Base-by-base conservation (phyloP, 2,329 filamentous ascomycete genomes). In the Cordyceps pruinosa region DNA sequence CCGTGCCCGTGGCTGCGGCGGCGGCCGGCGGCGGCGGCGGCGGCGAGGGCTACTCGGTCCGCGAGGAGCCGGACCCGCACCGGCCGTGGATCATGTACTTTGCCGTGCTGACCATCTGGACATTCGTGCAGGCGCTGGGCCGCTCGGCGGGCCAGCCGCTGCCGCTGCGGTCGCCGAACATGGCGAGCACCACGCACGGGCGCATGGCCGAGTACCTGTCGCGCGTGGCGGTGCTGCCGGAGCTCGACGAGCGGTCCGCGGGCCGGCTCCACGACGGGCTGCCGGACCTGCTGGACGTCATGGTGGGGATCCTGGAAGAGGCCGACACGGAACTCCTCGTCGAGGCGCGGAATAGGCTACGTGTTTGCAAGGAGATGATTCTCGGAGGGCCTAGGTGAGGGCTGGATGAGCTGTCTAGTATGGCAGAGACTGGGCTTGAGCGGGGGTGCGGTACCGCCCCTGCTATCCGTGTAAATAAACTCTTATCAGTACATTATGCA, bases 21-120 rank as follows among this genome's bases (percentile, higher is more conserved):
- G 19, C 26, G 12, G 30, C 21, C 39, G 46, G 26, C 13, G 26
- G 42, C n/a, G 2, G 21, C 9, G 23, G 17, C 5, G 49, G 75
- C 75, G 30, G 73, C 66, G 62, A 65, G 4, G 72, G 79, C 19
- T 96, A 96, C 70, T 87, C 84, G 1, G 86, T 89, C 13, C 82
- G 86, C 34, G 85, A 87, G 62, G 91, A 96, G 66, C 83, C 86
- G 30, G 82, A 96, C 26, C 84, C 94, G 23, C 93, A 96, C 64
- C 81, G 90, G 26, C 89, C 91, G 0, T 96, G 91, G 90, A 88
- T 95, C 44, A 80, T 96, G 68, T 96, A 96, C 72, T 93, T 93
- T 64, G 88, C 91, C 0, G 84, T 86, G 0, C 75, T 96, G 54
- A 88, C 90, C 49, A 90, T 96, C 12, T 96, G 90, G 90, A 88